Evolutionary conservation across 768 basidiomycete genomes (phyloP).

Genomic region (Fibroporia radiculosa): DNA sequence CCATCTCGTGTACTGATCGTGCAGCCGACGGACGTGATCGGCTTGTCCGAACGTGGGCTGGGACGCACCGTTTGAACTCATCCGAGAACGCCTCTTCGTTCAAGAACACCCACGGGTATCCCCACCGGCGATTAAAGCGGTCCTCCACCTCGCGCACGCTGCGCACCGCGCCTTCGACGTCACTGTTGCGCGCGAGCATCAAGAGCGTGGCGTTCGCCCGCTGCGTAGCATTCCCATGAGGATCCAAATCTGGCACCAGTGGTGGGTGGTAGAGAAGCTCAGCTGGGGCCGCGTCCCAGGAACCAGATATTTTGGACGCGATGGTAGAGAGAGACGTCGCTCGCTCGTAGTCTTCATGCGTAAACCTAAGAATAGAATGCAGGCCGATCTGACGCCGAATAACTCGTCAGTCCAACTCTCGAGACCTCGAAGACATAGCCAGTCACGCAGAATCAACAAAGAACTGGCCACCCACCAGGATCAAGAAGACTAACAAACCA

Average conservation of each 20-base stretch:
- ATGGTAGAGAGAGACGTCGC: conserved; percentile 44
- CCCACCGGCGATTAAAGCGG: conserved; percentile 71
- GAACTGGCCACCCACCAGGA: conserved; percentile 20
- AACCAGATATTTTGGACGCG: conserved; percentile 17
- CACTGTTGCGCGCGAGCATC: conserved; percentile 60
- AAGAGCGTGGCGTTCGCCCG: conserved; percentile 27
- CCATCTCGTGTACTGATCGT: neutral
- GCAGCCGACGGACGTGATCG: neutral
- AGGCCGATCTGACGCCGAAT: conserved; percentile 19
- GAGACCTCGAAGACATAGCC: neutral
- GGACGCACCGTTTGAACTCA: conserved; percentile 57
- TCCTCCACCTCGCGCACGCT: conserved; percentile 79
- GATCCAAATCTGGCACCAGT: neutral
- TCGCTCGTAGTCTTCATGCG: conserved; percentile 56
- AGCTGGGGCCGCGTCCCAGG: neutral
- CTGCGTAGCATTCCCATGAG: conserved; percentile 1
- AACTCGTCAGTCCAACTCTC: no score
- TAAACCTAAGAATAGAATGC: conserved; percentile 60
- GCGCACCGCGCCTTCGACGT: conserved; percentile 47
- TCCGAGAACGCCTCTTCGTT: conserved; percentile 79
- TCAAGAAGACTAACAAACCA: conserved; percentile 21
- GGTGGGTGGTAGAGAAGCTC: neutral
- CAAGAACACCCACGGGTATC: conserved; percentile 85
- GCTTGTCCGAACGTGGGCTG: neutral
- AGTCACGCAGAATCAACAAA: neutral